Conservation (phyloP, 2,329 filamentous ascomycete genomes). For the Pochonia chlamydosporia region DNA sequence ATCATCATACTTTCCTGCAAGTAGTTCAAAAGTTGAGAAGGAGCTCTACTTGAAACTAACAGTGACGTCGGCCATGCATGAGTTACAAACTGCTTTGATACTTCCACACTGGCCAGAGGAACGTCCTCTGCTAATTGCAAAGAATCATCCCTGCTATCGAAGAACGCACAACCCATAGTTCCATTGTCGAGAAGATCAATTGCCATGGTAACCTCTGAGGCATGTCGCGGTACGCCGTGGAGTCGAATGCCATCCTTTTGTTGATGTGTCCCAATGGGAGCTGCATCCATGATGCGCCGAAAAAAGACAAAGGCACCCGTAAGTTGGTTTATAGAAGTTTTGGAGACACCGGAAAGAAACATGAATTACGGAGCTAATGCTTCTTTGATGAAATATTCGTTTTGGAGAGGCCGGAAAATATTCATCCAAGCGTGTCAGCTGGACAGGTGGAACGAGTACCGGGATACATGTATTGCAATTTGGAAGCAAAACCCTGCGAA, state of each 20-base stretch:
- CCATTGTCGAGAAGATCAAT: conserved; percentile 67
- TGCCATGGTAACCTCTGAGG: conserved; percentile 67
- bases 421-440: no score
- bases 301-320: no score
- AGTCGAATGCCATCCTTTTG: background rate
- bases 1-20: conserved; percentile 3
- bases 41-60: conserved; percentile 43
- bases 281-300: no score
- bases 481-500: no score
- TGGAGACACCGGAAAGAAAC: no score
- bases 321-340: no score
- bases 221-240: background rate
- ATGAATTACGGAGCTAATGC: no score
- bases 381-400: no score
- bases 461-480: no score
- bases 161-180: conserved; percentile 79
- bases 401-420: no score
- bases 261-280: background rate
- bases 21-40: conserved; percentile 29
- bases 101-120: conserved; percentile 59
- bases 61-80: conserved; percentile 51
- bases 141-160: conserved; percentile 61
- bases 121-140: conserved; percentile 76
- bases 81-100: conserved; percentile 56
- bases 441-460: no score